Base-by-base conservation (phyloP, 78 protist species). In the Creolimax fragrantissima region DNA sequence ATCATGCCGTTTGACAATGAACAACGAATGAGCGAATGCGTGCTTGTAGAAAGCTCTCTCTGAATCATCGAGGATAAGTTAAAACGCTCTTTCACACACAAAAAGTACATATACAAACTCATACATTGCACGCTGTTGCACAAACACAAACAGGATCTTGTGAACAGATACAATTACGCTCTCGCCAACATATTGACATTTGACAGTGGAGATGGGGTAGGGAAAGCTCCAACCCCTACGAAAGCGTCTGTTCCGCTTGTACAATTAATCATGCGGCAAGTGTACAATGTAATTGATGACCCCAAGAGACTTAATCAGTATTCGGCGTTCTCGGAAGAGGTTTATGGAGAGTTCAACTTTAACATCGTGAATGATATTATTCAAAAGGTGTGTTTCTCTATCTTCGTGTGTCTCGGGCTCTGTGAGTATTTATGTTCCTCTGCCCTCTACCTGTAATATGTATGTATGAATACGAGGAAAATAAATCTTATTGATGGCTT, bases 291-390 rank as follows among this genome's bases (percentile, higher is more conserved):
- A 24, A 84, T 86, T 5, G 90, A 86, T 35, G 90, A 86, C 41
- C 90, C 90, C 45, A 5, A 42, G 45, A 86, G 43, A 32, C 44
- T 86, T 37, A 86, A 86, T 32, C 17, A 86, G 42, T 86, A 86
- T 11, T 4, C 5, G 41, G 41, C 42, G 41, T 86, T 86, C 90
- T 42, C 90, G 32, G 90, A 86, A 42, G 90, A 86, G 44, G 90
- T 86, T 36, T 86, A 86, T 41, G 90, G 90, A 5, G 90, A 86
- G 44, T 86, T 86, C 90, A 86, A 42, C 90, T 86, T 42, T 35
- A 41, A 86, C 42, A 86, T 86, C 17, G 42, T 86, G 74, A 42
- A 37, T 36, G 58, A 86, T 37, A 42, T 86, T 5, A 37, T 86
- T 45, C 7, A 86, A 45, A 86, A 36, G 32, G 90, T 86, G 74